Evolutionary conservation across 2,329 filamentous ascomycete species (phyloP), one percentile per base, ranked within the genome.

Genomic region (Colletotrichum chlorophyti): DNA sequence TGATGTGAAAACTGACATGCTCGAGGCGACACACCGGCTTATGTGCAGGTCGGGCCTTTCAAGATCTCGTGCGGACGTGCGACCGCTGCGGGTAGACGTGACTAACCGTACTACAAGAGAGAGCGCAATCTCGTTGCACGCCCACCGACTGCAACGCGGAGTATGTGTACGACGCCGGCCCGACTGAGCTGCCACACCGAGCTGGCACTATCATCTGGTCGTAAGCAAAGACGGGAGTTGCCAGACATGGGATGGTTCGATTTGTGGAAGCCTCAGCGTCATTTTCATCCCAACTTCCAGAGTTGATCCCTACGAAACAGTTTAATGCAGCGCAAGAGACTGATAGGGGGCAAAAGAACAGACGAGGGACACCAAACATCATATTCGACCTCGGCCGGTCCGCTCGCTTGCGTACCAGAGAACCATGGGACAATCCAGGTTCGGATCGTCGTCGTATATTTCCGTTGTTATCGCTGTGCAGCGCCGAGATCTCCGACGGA

Each of bases 1-100:
- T 15, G 29, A 55, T 55, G 23, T 55, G 52, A 55, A 55, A 55
- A 50, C 5, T 55, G 52, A 51, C 15, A 35, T 51, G 5, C n/a
- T 24, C 19, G 40, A 10, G 34, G 40, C 26, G 26, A 3, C 17
- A 2, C n/a, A 19, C 24, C 32, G 32, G 26, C 38, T 57, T 57
- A 31, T 43, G 38, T 52, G 47, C 53, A 27, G 11, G 15, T 57
- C 47, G 47, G 53, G 31, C 53, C 47, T 57, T 57, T 27, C 35
- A 14, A 41, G 21, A 14, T 14, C n/a, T 10, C 34, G 6, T 48
- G 32, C 42, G 42, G 43, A 17, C 34, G 26, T 21, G 24, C 19
- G n/a, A 12, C 27, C n/a, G n/a, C 19, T 24, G 32, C 34, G n/a
- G 34, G 26, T 17, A 27, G 15, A 41, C 35, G 34, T 35, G n/a